Conservation (phyloP, 2,329 filamentous ascomycete genomes). For the Lachnellula cervina region DNA sequence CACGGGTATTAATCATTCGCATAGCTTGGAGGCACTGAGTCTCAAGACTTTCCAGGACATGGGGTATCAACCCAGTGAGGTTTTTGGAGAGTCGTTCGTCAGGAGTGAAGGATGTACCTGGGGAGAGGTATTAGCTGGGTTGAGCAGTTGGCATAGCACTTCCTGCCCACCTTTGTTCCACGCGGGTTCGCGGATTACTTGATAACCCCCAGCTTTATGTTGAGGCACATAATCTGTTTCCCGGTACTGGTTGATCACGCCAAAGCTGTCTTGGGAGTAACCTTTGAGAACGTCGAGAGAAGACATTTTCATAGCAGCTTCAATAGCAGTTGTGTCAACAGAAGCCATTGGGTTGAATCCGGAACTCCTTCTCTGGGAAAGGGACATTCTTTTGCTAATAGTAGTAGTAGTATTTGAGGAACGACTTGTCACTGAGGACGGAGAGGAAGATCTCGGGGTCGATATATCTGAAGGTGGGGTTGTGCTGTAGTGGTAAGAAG, state of each 20-base stretch:
- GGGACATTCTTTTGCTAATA: constrained; percentile 27
- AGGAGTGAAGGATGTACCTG: constrained; percentile 60
- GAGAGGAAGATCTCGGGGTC: constrained; percentile 27
- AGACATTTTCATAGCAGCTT: constrained; percentile 56
- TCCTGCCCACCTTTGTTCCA: constrained; percentile 57
- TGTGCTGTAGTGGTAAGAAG: constrained; percentile 24
- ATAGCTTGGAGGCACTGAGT: constrained; percentile 63
- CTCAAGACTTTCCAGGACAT: constrained; percentile 56
- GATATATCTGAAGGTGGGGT: constrained; percentile 23
- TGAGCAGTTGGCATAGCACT: not conserved
- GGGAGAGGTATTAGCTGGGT: constrained; percentile 6
- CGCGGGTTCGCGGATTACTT: constrained; percentile 55
- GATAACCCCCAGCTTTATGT: constrained; percentile 52
- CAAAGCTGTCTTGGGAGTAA: constrained; percentile 52
- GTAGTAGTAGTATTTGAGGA: constrained; percentile 25
- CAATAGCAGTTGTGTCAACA: constrained; percentile 51
- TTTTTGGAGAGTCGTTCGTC: constrained; percentile 60
- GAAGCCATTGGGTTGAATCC: constrained; percentile 26
- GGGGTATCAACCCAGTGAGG: constrained; percentile 61
- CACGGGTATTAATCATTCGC: constrained; percentile 66
- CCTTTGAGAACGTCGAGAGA: constrained; percentile 56
- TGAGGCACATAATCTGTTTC: constrained; percentile 50
- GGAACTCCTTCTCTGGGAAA: constrained; percentile 25
- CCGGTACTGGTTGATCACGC: constrained; percentile 49
- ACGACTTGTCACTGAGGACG: constrained; percentile 25